Conservation (phyloP, 2,329 filamentous ascomycete genomes). For the Aspergillus aculeatus region DNA sequence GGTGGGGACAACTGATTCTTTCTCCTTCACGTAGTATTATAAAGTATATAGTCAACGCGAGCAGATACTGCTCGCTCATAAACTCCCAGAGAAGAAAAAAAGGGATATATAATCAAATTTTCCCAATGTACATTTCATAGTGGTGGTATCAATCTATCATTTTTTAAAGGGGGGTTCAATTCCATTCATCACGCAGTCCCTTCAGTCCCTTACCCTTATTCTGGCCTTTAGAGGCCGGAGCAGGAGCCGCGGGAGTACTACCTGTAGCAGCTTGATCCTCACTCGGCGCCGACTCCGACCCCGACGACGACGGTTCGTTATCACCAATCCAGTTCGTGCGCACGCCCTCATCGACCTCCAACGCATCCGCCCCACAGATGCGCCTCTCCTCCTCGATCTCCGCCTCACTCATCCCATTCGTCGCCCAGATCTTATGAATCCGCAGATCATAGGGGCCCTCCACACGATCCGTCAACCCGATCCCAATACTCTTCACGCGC, state of each 20-base stretch:
- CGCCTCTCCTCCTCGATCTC: conserved; percentile 42
- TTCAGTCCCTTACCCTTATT: conserved; percentile 35
- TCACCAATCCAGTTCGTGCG: conserved; percentile 26
- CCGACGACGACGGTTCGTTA: conserved; percentile 2
- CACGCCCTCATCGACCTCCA: conserved; percentile 38
- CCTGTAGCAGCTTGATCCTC: no score
- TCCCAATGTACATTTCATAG: conserved; percentile 12
- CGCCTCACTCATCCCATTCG: conserved; percentile 60
- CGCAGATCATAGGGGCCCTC: conserved; percentile 85
- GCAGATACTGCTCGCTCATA: not conserved
- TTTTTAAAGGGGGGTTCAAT: conserved; percentile 9
- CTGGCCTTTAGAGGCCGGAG: conserved; percentile 3
- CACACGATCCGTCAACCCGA: conserved; percentile 84
- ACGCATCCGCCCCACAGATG: conserved; percentile 41
- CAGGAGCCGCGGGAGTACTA: not conserved
- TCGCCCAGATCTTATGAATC: conserved; percentile 87
- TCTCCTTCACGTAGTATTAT: not conserved
- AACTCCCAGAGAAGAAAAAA: not conserved
- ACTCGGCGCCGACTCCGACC: conserved; percentile 9
- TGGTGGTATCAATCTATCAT: conserved; percentile 7
- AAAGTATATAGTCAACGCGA: not conserved
- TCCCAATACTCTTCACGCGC: conserved; percentile 79
- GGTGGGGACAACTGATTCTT: conserved; percentile 48
- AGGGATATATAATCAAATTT: not conserved
- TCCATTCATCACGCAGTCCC: conserved; percentile 37